phyloP scores from a whole-genome alignment of 1,284 basidiomycete species.

The Ceratobasidium sp. region DNA sequence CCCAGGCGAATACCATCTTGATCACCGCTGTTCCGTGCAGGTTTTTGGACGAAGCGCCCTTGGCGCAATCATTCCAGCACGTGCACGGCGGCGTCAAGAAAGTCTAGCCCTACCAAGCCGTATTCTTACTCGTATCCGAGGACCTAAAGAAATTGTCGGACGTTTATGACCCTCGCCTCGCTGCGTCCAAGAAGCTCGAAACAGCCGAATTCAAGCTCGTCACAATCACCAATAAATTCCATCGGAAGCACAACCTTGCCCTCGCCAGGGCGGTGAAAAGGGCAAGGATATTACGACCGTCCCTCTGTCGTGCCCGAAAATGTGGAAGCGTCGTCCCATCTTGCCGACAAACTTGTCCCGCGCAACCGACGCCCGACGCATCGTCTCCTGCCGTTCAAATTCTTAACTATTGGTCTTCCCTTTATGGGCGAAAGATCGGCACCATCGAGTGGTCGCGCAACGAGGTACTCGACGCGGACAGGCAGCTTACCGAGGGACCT shows the following conservation, averaged over 20 bases:
- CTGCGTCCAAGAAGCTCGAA: slow-evolving; percentile 74
- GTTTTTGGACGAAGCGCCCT: slow-evolving; percentile 70
- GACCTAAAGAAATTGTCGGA: slow-evolving; percentile 73
- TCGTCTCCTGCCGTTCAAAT: slow-evolving; percentile 68
- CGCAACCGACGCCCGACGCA: slow-evolving; percentile 69
- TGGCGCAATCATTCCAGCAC: slow-evolving; percentile 74
- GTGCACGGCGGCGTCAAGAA: slow-evolving; percentile 83
- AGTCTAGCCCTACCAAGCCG: slow-evolving; percentile 60
- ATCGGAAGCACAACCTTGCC: slow-evolving; percentile 51
- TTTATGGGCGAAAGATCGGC: slow-evolving; percentile 78
- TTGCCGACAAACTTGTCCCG: slow-evolving; percentile 69
- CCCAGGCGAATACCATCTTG: slow-evolving; percentile 83
- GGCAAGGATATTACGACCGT: slow-evolving; percentile 41
- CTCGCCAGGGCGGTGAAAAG: slow-evolving; percentile 52
- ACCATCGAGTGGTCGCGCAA: slow-evolving; percentile 80
- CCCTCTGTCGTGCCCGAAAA: slow-evolving; percentile 45
- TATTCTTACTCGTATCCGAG: slow-evolving; percentile 53
- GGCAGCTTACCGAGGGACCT: slow-evolving; percentile 67
- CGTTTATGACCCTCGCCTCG: slow-evolving; percentile 69
- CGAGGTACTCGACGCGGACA: slow-evolving; percentile 71
- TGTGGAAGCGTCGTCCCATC: slow-evolving; percentile 55
- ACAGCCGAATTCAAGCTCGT: slow-evolving; percentile 71
- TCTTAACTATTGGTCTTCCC: slow-evolving; percentile 70
- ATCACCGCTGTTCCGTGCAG: slow-evolving; percentile 79
- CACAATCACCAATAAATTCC: slow-evolving; percentile 64